These are phyloP conservation scores for Jatropha podagrica DNA, from an alignment of 441 rosid species.

Conservation along the genomic window DNA sequence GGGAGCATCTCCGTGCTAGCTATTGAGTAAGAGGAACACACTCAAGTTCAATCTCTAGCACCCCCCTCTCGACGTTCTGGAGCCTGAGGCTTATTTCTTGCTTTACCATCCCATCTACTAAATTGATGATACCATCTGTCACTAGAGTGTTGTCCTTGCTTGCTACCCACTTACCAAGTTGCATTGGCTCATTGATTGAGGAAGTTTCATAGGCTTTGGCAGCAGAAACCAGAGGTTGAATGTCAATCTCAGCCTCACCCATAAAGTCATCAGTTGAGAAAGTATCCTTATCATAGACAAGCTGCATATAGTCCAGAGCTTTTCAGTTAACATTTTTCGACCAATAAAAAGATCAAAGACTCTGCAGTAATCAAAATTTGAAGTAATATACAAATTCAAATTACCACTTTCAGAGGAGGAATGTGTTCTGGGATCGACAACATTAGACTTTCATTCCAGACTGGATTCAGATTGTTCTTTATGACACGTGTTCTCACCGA, in stretches of 20 bases:
- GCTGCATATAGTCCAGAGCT: conserved; percentile 40
- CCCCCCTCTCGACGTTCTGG: conserved; percentile 88
- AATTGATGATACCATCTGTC: conserved; percentile 67
- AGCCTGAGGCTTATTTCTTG: conserved; percentile 78
- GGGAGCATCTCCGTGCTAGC: conserved; percentile 7
- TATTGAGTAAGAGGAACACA: conserved; percentile 94
- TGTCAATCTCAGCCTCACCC: conserved; percentile 97
- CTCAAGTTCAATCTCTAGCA: conserved; percentile 84
- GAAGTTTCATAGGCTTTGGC: conserved; percentile 80
- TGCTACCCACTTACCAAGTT: conserved; percentile 79
- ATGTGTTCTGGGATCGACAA: conserved; percentile 84
- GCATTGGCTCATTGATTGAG: conserved; percentile 50
- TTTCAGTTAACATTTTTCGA: background rate
- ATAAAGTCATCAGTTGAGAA: conserved; percentile 91
- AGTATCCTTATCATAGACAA: conserved; percentile 88
- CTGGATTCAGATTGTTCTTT: conserved; percentile 94
- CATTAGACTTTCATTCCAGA: conserved; percentile 97
- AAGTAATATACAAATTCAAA: background rate
- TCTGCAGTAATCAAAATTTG: background rate
- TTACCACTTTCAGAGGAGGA: conserved; percentile 92
- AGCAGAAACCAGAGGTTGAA: conserved; percentile 78
- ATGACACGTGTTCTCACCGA: conserved; percentile 89
- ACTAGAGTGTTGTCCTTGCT: conserved; percentile 69
- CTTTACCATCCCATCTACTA: conserved; percentile 71
- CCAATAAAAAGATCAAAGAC: background rate